Percentiles rank a stretch among this genome's conserved stretches.
Conservation (phyloP, 2,329 filamentous ascomycete genomes). For the Plenodomus tracheiphilus region DNA sequence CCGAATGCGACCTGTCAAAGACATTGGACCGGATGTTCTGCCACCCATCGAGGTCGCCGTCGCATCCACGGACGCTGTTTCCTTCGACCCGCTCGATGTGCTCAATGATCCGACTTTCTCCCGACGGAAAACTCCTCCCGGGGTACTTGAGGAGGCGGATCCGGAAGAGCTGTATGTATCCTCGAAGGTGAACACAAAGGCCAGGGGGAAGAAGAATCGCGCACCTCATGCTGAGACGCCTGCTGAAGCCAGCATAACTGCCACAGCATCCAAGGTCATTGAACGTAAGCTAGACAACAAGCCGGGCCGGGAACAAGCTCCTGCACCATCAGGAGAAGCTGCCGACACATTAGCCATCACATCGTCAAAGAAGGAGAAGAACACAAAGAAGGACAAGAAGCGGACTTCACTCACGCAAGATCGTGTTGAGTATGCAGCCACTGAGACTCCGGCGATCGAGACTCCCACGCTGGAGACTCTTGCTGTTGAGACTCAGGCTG, state of each 20-base stretch:
- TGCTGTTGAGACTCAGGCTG: constrained; percentile 36
- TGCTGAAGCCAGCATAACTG: neutral
- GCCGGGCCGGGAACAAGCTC: neutral
- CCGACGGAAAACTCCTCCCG: constrained; percentile 37
- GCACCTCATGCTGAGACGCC: constrained; percentile 11
- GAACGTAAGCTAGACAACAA: neutral
- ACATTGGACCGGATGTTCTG: constrained; percentile 27
- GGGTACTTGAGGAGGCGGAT: constrained; percentile 41
- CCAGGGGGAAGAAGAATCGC: constrained; percentile 50
- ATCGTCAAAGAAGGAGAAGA: constrained; percentile 31
- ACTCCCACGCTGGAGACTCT: constrained; percentile 34
- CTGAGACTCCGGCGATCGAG: constrained; percentile 39
- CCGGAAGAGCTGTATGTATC: constrained; percentile 41
- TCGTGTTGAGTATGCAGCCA: constrained; percentile 31
- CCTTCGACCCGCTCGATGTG: constrained; percentile 42
- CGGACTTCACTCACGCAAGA: constrained; percentile 29
- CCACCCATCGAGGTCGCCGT: constrained; percentile 40
- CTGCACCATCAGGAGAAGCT: neutral
- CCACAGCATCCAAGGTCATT: neutral
- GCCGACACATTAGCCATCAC: constrained; percentile 8
- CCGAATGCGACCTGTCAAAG: constrained; percentile 19
- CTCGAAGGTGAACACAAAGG: constrained; percentile 49
- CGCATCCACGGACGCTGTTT: constrained; percentile 39
- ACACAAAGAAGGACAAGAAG: constrained; percentile 36
- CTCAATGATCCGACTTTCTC: constrained; percentile 43